A percentile compares a stretch with the other conserved stretches of the same genome.
Evolutionary conservation across 2,329 filamentous ascomycete genomes (phyloP).

Genomic region (Phyllosticta citrichinensis): DNA sequence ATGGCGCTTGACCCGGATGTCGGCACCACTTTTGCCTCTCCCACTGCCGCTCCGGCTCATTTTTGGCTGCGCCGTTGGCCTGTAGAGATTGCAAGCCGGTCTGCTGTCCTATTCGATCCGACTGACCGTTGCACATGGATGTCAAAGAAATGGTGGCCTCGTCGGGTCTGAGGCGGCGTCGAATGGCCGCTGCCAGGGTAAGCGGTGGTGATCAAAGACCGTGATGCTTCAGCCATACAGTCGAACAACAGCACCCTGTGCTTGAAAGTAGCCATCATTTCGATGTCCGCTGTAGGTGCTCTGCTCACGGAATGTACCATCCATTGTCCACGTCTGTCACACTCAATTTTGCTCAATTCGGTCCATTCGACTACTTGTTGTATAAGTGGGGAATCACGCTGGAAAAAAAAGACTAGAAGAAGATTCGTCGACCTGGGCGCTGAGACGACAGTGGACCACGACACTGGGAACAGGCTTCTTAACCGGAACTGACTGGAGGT

Average conservation of each 20-base stretch:
- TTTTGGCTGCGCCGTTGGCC: not conserved
- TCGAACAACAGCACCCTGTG: too few species aligned
- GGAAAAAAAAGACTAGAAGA: not conserved
- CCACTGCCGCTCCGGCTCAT: not conserved
- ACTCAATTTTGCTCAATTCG: not conserved
- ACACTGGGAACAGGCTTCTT: conserved; percentile 16
- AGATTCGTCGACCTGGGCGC: not conserved
- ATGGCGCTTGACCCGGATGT: not conserved
- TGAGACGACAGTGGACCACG: not conserved
- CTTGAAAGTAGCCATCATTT: too few species aligned
- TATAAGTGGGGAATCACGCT: not conserved
- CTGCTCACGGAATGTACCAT: not conserved
- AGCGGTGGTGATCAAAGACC: too few species aligned
- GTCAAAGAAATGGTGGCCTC: too few species aligned
- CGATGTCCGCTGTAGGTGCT: not conserved
- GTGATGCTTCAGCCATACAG: too few species aligned
- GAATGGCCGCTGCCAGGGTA: too few species aligned
- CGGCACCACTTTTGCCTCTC: not conserved
- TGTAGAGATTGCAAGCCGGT: not conserved
- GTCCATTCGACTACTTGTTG: not conserved
- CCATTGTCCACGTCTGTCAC: not conserved
- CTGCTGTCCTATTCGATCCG: not conserved
- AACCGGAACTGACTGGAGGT: conserved; percentile 79
- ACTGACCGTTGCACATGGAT: not conserved
- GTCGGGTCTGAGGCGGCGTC: too few species aligned